These are phyloP conservation scores for Chrysanthemum makinoi DNA, from an alignment of 129 eudicot species.

Conservation along the genomic window DNA sequence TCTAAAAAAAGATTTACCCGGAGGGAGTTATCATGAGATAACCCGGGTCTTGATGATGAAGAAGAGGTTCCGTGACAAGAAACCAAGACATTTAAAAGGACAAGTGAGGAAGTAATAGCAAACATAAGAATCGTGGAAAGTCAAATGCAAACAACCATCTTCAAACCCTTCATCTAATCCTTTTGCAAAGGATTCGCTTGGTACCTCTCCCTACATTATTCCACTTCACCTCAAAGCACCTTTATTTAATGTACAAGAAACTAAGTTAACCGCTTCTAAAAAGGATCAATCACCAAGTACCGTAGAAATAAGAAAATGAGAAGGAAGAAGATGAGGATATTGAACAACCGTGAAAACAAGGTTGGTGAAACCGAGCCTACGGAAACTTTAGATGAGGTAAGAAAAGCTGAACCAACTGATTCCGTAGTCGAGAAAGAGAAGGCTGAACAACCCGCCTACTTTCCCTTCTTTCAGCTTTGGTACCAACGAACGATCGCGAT, in stretches of 20 bases:
- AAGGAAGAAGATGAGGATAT: slow-evolving; percentile 20
- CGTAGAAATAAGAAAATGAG: slow-evolving; percentile 15
- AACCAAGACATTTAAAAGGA: slow-evolving; percentile 64
- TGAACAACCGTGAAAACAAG: too few relatives aligned
- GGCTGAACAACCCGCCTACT: slow-evolving; percentile 44
- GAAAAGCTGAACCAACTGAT: neutral
- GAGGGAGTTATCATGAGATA: slow-evolving; percentile 75
- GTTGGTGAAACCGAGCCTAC: neutral
- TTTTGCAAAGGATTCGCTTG: slow-evolving; percentile 68
- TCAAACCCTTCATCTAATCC: slow-evolving; percentile 69
- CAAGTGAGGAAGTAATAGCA: slow-evolving; percentile 83
- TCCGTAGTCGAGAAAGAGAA: slow-evolving; percentile 23
- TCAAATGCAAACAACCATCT: slow-evolving; percentile 61
- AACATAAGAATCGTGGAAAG: slow-evolving; percentile 78
- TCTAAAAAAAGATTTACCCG: too few relatives aligned
- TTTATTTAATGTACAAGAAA: slow-evolving; percentile 17
- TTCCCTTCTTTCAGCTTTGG: slow-evolving; percentile 49
- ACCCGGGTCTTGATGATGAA: slow-evolving; percentile 85
- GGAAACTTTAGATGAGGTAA: too few relatives aligned
- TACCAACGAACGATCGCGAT: slow-evolving; percentile 49
- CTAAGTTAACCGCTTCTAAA: slow-evolving; percentile 23
- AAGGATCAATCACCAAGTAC: slow-evolving; percentile 21
- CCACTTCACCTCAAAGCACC: slow-evolving; percentile 25
- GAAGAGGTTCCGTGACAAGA: slow-evolving; percentile 63
- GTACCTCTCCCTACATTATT: slow-evolving; percentile 45